phyloP scores from a whole-genome alignment of 306 rosid species.

The Mimosa pudica region DNA sequence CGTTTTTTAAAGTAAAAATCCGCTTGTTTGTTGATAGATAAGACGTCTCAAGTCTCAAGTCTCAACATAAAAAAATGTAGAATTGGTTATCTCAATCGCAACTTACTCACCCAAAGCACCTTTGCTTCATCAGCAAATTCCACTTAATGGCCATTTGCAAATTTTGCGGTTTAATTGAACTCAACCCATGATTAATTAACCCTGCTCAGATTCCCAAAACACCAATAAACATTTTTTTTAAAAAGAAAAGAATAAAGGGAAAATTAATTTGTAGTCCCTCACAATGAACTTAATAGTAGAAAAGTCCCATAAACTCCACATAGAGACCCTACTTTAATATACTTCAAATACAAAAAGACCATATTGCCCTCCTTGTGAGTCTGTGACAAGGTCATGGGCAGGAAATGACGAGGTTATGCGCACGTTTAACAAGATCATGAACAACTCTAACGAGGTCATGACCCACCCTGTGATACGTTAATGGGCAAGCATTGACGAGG shows the following conservation, averaged over 20 bases:
- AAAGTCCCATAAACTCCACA: no score
- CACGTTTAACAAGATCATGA: no score
- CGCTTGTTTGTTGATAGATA: constrained; percentile 64
- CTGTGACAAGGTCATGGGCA: no score
- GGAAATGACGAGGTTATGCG: no score
- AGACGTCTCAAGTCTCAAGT: constrained; percentile 29
- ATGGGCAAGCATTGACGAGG: no score
- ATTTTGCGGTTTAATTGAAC: constrained; percentile 31
- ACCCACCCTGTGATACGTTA: no score
- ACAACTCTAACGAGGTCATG: no score
- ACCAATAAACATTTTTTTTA: neutral
- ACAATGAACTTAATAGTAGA: no score
- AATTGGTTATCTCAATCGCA: constrained; percentile 28
- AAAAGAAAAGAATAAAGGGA: neutral
- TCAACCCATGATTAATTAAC: constrained; percentile 29
- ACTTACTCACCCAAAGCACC: constrained; percentile 54
- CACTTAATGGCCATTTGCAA: constrained; percentile 28
- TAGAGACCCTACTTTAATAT: no score
- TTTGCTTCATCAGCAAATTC: constrained; percentile 54
- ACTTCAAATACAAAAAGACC: no score
- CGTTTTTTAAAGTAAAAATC: neutral
- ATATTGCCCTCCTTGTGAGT: no score
- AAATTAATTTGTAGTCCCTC: no score
- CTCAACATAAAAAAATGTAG: constrained; percentile 40
- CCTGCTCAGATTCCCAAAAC: constrained; percentile 9